Conservation (phyloP, 495 filamentous ascomycete genomes). For the Neurospora sp. region DNA sequence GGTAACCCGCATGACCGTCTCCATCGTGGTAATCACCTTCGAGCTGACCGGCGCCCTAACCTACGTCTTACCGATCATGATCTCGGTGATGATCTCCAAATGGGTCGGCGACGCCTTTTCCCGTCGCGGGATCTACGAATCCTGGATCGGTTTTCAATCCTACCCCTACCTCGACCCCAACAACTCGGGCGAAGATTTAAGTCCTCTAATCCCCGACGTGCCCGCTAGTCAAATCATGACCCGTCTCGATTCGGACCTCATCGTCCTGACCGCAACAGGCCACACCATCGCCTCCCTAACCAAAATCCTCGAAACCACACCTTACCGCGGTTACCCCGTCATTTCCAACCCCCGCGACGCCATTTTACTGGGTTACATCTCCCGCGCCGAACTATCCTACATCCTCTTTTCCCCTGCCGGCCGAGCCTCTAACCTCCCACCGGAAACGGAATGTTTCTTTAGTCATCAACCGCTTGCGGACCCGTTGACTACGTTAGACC, state of each 20-base stretch:
- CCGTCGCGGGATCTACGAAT: constrained; percentile 91
- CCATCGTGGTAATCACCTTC: constrained; percentile 99
- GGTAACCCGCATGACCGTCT: constrained; percentile 93
- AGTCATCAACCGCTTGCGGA: constrained; percentile 73
- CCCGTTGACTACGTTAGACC: constrained; percentile 66
- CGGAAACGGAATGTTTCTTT: constrained; percentile 70
- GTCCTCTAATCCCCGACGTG: constrained; percentile 56
- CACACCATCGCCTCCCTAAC: constrained; percentile 71
- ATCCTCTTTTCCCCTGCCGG: constrained; percentile 48
- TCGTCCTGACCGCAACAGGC: constrained; percentile 74
- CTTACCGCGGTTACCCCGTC: constrained; percentile 88
- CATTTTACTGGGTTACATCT: constrained; percentile 82
- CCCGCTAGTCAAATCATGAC: constrained; percentile 84
- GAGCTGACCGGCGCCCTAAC: constrained; percentile 93
- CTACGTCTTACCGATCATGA: constrained; percentile 97
- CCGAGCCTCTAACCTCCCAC: too few species aligned
- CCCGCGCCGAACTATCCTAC: constrained; percentile 78
- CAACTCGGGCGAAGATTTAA: constrained; percentile 71
- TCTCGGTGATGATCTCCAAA: constrained; percentile 97
- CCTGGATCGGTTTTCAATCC: constrained; percentile 92
- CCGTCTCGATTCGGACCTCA: constrained; percentile 68
- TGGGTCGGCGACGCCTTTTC: constrained; percentile 98
- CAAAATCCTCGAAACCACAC: constrained; percentile 57
- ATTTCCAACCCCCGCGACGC: constrained; percentile 66
- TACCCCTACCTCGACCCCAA: constrained; percentile 78